Percentiles rank a stretch among this genome's conserved stretches.
These are phyloP conservation scores for Suillus variegatus DNA, from an alignment of 768 basidiomycete genomes.

Conservation along the genomic window DNA sequence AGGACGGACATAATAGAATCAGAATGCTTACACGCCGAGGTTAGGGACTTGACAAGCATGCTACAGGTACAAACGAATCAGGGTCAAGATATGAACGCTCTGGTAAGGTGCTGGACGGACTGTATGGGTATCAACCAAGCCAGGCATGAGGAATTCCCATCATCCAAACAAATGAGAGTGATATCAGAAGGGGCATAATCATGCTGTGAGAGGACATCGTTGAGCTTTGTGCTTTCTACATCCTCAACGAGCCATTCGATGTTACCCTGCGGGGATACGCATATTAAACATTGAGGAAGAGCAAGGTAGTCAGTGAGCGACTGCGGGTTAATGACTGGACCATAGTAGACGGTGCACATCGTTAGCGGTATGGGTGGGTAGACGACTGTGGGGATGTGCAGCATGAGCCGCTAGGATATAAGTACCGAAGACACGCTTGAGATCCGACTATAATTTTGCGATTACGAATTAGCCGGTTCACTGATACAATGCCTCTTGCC, in stretches of 20 bases:
- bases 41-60: slow-evolving; percentile 45
- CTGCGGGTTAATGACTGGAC: slow-evolving; percentile 57
- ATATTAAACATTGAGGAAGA: slow-evolving; percentile 55
- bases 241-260: slow-evolving; percentile 75
- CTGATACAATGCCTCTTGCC: too few species aligned
- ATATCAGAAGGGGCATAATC: slow-evolving; percentile 41
- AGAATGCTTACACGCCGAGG: slow-evolving; percentile 34
- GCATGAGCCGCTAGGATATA: neutral
- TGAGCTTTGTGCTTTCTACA: slow-evolving; percentile 48
- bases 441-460: slow-evolving; percentile 1
- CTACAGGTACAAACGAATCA: slow-evolving; percentile 15
- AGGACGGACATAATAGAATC: neutral
- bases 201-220: slow-evolving; percentile 51
- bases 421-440: neutral
- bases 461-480: slow-evolving; percentile 1
- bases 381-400: neutral
- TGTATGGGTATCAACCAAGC: slow-evolving; percentile 90
- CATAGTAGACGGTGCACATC: slow-evolving; percentile 49
- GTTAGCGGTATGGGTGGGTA: neutral
- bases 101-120: slow-evolving; percentile 37
- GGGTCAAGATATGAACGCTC: slow-evolving; percentile 1
- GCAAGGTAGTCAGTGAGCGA: slow-evolving; percentile 44
- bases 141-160: slow-evolving; percentile 81
- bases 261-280: slow-evolving; percentile 49
- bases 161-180: slow-evolving; percentile 40